Evolutionary conservation across 2,329 filamentous ascomycete genomes (phyloP).

Genomic region (Trichoderma harzianum): DNA sequence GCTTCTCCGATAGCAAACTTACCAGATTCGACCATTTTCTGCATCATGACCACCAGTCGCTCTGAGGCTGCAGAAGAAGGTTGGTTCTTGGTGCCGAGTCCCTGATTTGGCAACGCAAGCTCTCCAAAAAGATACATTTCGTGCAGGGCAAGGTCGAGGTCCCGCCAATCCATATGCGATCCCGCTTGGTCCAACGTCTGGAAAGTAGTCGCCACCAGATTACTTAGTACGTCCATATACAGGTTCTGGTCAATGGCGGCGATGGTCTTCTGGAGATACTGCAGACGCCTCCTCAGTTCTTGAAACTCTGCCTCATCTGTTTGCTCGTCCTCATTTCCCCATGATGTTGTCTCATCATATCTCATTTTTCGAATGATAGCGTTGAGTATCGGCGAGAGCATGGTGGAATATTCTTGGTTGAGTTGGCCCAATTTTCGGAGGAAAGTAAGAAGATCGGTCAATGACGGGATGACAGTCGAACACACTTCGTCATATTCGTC

Average conservation of each 20-base stretch:
- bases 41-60: conserved; percentile 86
- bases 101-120: conserved; percentile 82
- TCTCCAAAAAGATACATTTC: conserved; percentile 97
- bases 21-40: conserved; percentile 91
- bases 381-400: conserved; percentile 84
- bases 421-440: conserved; percentile 75
- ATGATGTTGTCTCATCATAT: conserved; percentile 90
- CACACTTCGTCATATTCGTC: conserved; percentile 99
- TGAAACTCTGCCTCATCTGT: conserved; percentile 97
- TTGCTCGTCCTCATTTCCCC: conserved; percentile 91
- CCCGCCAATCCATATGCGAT: conserved; percentile 82
- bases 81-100: conserved; percentile 79
- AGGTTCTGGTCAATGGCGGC: conserved; percentile 83
- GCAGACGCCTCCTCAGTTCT: conserved; percentile 84
- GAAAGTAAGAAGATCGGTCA: conserved; percentile 89
- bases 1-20: conserved; percentile 36
- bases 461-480: conserved; percentile 87
- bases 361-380: conserved; percentile 95
- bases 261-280: conserved; percentile 88
- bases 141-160: conserved; percentile 87
- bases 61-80: conserved; percentile 77
- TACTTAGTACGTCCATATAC: conserved; percentile 84
- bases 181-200: conserved; percentile 72
- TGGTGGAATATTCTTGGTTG: conserved; percentile 71
- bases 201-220: conserved; percentile 84